Percentiles rank a stretch among this genome's conserved stretches.
These are phyloP conservation scores for Moesziomyces aphidis DNA, from an alignment of 1,284 basidiomycete genomes.

Conservation along the genomic window DNA sequence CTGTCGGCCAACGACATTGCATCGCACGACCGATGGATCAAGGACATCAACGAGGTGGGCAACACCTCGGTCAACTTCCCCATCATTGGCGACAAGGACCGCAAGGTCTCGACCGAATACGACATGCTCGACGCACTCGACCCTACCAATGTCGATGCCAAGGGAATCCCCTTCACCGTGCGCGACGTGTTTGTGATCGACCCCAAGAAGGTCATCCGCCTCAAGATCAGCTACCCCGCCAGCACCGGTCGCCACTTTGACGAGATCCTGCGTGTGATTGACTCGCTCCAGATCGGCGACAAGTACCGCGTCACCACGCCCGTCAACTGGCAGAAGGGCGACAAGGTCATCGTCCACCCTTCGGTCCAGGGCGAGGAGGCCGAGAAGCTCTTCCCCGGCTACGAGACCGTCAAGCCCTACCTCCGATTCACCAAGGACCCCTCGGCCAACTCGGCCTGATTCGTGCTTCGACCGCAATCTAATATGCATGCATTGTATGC, in stretches of 20 bases:
- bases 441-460: slow-evolving; percentile 21
- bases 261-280: slow-evolving; percentile 85
- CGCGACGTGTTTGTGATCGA: slow-evolving; percentile 67
- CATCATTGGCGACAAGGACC: slow-evolving; percentile 92
- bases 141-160: slow-evolving; percentile 91
- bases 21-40: slow-evolving; percentile 85
- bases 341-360: slow-evolving; percentile 96
- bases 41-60: slow-evolving; percentile 81
- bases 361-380: slow-evolving; percentile 87
- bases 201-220: slow-evolving; percentile 71
- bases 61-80: slow-evolving; percentile 88
- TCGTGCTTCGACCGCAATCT: no score
- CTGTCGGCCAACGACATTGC: slow-evolving; percentile 91
- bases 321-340: slow-evolving; percentile 95
- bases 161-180: slow-evolving; percentile 79
- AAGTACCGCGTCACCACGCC: slow-evolving; percentile 71
- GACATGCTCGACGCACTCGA: slow-evolving; percentile 98
- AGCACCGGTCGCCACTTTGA: slow-evolving; percentile 73
- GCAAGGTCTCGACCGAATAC: slow-evolving; percentile 75
- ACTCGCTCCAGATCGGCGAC: slow-evolving; percentile 92
- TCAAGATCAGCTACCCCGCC: slow-evolving; percentile 82
- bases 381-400: slow-evolving; percentile 81
- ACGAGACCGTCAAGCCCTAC: slow-evolving; percentile 72
- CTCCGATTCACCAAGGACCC: slow-evolving; percentile 70
- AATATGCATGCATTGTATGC: no score